Evolutionary conservation across 2,329 filamentous ascomycete species (phyloP).

Genomic region (Fusarium globosum): DNA sequence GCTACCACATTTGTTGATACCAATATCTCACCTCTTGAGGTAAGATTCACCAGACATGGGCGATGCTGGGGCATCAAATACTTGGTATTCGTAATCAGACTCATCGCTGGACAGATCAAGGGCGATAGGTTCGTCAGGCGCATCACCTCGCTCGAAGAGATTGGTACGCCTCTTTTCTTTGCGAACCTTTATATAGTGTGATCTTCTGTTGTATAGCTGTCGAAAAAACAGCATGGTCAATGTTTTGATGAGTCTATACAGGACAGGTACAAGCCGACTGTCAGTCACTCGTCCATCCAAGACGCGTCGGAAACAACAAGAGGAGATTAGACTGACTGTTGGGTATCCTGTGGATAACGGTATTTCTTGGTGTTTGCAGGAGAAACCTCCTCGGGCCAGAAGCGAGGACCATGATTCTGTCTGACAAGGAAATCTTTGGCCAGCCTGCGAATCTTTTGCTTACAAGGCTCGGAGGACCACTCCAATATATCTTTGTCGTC

Average conservation of each 20-base stretch:
- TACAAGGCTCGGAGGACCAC: neutral
- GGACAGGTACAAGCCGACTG: neutral
- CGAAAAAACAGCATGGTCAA: constrained; percentile 5
- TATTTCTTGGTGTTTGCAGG: neutral
- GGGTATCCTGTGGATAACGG: neutral
- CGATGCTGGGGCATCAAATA: neutral
- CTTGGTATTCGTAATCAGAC: neutral
- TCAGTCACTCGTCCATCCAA: neutral
- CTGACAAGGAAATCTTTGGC: constrained; percentile 3
- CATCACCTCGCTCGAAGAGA: neutral
- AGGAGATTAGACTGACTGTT: neutral
- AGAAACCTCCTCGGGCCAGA: constrained; percentile 17
- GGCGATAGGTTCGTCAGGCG: neutral
- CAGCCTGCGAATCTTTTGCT: neutral
- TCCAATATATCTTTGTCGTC: neutral
- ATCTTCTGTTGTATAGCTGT: neutral
- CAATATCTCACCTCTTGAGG: neutral
- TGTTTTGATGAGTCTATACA: neutral
- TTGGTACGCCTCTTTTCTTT: neutral
- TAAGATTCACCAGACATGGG: neutral
- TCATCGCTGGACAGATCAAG: neutral
- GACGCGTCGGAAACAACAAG: neutral
- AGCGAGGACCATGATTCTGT: neutral
- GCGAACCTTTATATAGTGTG: neutral
- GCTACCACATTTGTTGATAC: neutral